Conservation (phyloP, 2,329 filamentous ascomycete species). For the Aspergillus udagawae region DNA sequence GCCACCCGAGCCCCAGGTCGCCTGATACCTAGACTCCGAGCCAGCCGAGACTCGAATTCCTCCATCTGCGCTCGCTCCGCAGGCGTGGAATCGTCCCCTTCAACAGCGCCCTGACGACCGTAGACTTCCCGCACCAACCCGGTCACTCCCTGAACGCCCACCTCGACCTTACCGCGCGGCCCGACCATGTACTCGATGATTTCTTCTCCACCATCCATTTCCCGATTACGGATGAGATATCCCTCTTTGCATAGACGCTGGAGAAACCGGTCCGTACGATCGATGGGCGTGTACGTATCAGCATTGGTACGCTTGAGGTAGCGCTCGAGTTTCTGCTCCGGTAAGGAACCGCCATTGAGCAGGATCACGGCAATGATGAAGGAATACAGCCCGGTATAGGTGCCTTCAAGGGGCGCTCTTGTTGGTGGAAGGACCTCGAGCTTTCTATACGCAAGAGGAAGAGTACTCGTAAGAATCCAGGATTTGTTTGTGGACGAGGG, state of each 20-base stretch:
- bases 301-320: constrained; percentile 72
- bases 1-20: constrained; percentile 2
- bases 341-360: constrained; percentile 67
- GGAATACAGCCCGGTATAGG: constrained; percentile 77
- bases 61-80: constrained; percentile 38
- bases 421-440: constrained; percentile 66
- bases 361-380: constrained; percentile 73
- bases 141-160: constrained; percentile 71
- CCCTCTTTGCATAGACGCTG: constrained; percentile 74
- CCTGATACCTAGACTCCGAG: constrained; percentile 57
- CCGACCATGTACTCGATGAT: constrained; percentile 79
- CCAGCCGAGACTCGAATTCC: constrained; percentile 59
- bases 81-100: constrained; percentile 14
- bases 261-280: constrained; percentile 71
- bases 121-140: constrained; percentile 61
- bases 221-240: constrained; percentile 72
- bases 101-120: constrained; percentile 29
- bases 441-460: constrained; percentile 65
- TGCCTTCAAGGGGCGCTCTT: constrained; percentile 67
- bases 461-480: constrained; percentile 71
- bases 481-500: constrained; percentile 55
- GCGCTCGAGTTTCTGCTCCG: constrained; percentile 73
- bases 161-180: constrained; percentile 77
- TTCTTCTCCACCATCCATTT: constrained; percentile 68
- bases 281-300: constrained; percentile 67